phyloP scores from a whole-genome alignment of 106 monocot genomes.

The Acorus calamus region DNA sequence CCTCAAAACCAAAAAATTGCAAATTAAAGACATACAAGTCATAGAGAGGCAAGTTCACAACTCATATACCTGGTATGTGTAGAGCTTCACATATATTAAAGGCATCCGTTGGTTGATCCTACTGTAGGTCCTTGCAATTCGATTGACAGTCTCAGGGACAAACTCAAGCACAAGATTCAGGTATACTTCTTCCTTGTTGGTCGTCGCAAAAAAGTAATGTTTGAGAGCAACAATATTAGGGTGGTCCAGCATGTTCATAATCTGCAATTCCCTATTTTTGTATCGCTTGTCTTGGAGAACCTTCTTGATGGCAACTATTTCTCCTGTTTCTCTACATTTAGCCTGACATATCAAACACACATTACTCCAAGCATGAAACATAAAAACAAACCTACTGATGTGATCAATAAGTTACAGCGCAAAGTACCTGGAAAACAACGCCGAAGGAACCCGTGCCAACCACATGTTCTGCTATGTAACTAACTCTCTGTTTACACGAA shows the following conservation, averaged over 20 bases:
- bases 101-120: constrained; percentile 28
- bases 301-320: constrained; percentile 38
- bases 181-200: constrained; percentile 25
- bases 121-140: constrained; percentile 20
- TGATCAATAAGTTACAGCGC: no score
- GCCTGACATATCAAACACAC: constrained; percentile 9
- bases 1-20: no score
- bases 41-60: no score
- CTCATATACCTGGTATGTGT: constrained; percentile 24
- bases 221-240: constrained; percentile 26
- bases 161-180: constrained; percentile 37
- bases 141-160: constrained; percentile 30
- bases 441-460: constrained; percentile 37
- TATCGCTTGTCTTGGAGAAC: constrained; percentile 36
- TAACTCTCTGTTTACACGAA: constrained; percentile 11
- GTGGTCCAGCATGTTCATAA: constrained; percentile 31
- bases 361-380: background rate
- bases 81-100: constrained; percentile 27
- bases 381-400: no score
- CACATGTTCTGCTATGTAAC: constrained; percentile 30
- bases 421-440: constrained; percentile 27
- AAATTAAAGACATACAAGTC: no score
- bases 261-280: constrained; percentile 33
- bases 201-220: constrained; percentile 28
- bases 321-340: constrained; percentile 35